Evolutionary conservation across 2,329 filamentous ascomycete species (phyloP).

Genomic region (Penicillium sp.): DNA sequence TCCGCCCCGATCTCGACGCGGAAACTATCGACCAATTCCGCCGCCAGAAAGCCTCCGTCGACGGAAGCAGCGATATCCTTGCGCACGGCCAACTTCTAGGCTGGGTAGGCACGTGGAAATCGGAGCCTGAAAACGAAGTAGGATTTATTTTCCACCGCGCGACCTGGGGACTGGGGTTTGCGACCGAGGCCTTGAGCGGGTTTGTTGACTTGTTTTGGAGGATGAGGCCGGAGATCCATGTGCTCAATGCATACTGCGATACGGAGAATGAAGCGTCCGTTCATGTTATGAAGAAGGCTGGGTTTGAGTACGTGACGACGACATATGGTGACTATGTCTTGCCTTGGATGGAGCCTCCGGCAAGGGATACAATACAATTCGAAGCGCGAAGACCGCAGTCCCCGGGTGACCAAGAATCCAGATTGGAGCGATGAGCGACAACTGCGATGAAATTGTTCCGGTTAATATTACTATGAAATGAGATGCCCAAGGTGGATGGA

Average conservation of each 20-base stretch:
- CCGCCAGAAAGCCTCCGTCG: background rate
- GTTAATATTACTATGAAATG: too few relatives aligned
- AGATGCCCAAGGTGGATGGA: too few relatives aligned
- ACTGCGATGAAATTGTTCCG: too few relatives aligned
- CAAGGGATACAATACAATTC: background rate
- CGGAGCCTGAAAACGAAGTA: background rate
- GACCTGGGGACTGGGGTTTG: background rate
- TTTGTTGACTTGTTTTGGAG: background rate
- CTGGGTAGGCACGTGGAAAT: background rate
- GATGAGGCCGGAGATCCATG: background rate
- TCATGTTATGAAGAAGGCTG: background rate
- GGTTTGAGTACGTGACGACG: background rate
- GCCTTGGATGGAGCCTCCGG: background rate
- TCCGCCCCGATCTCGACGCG: background rate
- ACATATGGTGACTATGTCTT: slow-evolving; percentile 2
- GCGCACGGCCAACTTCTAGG: background rate
- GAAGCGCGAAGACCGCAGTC: background rate
- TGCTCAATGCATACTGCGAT: background rate
- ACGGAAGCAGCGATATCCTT: background rate
- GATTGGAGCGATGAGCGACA: too few relatives aligned
- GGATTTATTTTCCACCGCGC: background rate
- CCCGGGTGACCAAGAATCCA: too few relatives aligned
- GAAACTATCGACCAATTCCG: background rate
- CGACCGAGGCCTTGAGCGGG: background rate
- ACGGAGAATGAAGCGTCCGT: background rate